Conservation (phyloP, 176 grass and related monocot species). For the Raddia distichophylla region DNA sequence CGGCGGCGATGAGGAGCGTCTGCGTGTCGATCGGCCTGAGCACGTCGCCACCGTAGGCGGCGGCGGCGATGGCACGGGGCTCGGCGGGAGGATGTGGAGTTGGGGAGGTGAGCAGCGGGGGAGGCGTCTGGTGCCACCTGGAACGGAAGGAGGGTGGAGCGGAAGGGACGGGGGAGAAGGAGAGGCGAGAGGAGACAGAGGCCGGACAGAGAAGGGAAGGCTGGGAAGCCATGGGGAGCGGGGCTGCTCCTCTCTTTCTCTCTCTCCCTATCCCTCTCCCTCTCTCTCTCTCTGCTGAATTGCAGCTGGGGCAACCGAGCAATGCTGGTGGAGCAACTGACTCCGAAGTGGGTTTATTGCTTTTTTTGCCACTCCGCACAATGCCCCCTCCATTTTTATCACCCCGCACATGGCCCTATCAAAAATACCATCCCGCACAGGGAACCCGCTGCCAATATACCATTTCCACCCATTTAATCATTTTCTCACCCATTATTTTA, state of each 20-base stretch:
- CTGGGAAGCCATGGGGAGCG: slow-evolving; percentile 39
- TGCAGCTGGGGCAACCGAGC: too few relatives aligned
- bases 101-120: not conserved
- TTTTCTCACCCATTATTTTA: too few relatives aligned
- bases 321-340: too few relatives aligned
- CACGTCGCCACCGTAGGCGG: slow-evolving; percentile 42
- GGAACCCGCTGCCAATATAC: too few relatives aligned
- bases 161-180: not conserved
- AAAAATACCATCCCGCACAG: too few relatives aligned
- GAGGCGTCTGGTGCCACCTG: not conserved
- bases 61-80: slow-evolving; percentile 13
- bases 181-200: slow-evolving; percentile 6
- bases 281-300: too few relatives aligned
- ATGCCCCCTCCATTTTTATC: too few relatives aligned
- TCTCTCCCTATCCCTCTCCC: too few relatives aligned
- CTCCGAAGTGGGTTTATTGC: too few relatives aligned
- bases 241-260: not conserved
- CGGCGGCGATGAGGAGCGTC: slow-evolving; percentile 63
- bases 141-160: not conserved
- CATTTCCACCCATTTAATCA: too few relatives aligned
- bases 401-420: too few relatives aligned
- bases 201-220: slow-evolving; percentile 24
- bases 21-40: slow-evolving; percentile 74
- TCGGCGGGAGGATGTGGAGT: slow-evolving; percentile 11
- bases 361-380: too few relatives aligned